These are phyloP conservation scores for Geotrichum restrictum DNA, from an alignment of 1,139 yeast species.

Conservation along the genomic window DNA sequence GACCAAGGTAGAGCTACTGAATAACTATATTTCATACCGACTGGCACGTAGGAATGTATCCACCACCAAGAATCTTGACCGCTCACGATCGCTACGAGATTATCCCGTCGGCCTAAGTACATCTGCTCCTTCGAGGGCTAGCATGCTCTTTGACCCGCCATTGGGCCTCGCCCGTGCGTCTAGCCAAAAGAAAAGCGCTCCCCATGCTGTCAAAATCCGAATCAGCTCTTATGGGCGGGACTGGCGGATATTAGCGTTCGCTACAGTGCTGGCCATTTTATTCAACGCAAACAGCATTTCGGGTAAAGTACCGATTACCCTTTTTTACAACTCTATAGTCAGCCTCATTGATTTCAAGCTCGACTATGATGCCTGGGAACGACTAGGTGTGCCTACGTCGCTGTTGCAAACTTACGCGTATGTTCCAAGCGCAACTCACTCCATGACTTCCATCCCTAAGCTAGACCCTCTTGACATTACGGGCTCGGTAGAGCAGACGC, in stretches of 20 bases:
- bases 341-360: conserved; percentile 71
- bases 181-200: neutral
- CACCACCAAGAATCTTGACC: neutral
- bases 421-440: conserved; percentile 6
- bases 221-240: conserved; percentile 67
- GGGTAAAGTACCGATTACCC: conserved; percentile 45
- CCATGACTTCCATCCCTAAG: neutral
- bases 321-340: conserved; percentile 74
- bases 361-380: conserved; percentile 85
- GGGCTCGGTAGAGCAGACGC: conserved; percentile 5
- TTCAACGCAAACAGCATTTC: conserved; percentile 51
- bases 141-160: neutral
- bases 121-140: neutral
- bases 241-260: conserved; percentile 75
- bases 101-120: neutral
- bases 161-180: neutral
- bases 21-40: conserved; percentile 40
- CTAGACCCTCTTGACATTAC: neutral
- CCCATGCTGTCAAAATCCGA: neutral
- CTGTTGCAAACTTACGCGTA: neutral
- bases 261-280: conserved; percentile 53
- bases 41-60: conserved; percentile 20
- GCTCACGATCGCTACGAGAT: neutral
- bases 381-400: conserved; percentile 23
- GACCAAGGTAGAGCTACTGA: conserved; percentile 38